Base-by-base conservation (phyloP, 1,284 basidiomycete species). In the Boletus austroedulis region DNA sequence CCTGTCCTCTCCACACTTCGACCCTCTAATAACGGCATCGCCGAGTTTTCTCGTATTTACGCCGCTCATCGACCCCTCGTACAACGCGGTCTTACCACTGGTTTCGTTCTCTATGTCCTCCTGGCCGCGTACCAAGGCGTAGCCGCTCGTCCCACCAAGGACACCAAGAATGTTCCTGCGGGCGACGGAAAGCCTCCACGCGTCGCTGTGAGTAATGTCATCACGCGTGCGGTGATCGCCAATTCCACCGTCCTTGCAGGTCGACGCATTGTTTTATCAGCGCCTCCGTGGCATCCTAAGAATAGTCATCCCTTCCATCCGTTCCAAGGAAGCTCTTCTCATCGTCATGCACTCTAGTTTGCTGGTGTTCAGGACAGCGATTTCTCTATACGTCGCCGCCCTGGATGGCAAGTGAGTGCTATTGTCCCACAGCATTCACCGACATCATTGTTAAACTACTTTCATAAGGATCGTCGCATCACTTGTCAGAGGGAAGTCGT, bases 301-400 rank as follows among this genome's bases (percentile, higher is more conserved):
- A 32, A 97, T 98, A 61, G 92, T 97, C 21, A 93, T 98, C 58
- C 96, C 95, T 4, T 83, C 88, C 26, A 76, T 93, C 63, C 83
- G 84, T 50, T 93, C 90, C 6, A 92, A 94, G 66, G 95, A 98
- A 74, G 92, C 94, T 0, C 78, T 91, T 45, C 83, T 98, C 57
- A 81, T 99, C 8, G 77, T 89, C 55, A 88, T 94, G 77, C 95
- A 98, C 71, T 92, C 94, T 6, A 84, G 86, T 67, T 84, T 98
- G 63, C 82, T 99, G 54, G 82, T 98, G 19, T 88, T 93, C 61
- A 79, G 95, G 60, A 98, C 95, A 3, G 88, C 92, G 12, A 87
- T 98, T 53, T 94, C 91, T 26, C 79, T 99, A n/a, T 98, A 98
- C 69, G 94, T 99, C 50, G 95, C 96, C 10, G 86, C 92, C 52